Conservation (phyloP, 345 rosid species). For the Gossypium turneri region DNA sequence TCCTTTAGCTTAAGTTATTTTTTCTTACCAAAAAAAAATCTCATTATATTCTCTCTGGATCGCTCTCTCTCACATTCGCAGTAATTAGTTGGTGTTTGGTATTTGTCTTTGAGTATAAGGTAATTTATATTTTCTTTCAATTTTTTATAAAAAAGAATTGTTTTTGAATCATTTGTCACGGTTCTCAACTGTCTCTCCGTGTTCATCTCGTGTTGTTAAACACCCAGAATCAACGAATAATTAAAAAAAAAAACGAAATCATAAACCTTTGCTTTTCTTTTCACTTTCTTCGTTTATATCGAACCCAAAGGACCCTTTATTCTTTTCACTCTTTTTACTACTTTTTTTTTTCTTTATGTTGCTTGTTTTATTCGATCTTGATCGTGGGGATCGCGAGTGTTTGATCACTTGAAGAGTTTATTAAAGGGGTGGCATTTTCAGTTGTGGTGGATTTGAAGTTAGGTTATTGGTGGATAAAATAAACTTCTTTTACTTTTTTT, state of each 20-base stretch:
- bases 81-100: background rate
- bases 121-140: no score
- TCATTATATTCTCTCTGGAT: no score
- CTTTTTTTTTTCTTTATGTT: background rate
- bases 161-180: background rate
- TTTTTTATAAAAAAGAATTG: background rate
- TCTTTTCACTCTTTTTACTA: background rate
- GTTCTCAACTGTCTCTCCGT: constrained; percentile 38
- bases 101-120: background rate
- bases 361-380: constrained; percentile 15
- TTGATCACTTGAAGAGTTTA: constrained; percentile 1
- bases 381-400: background rate
- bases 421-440: constrained; percentile 19
- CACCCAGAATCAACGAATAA: background rate
- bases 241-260: background rate
- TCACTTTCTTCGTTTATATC: background rate
- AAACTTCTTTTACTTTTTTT: no score
- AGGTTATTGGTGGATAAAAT: no score
- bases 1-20: no score
- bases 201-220: constrained; percentile 50
- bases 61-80: no score
- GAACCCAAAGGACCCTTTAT: background rate
- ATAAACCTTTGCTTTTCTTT: background rate
- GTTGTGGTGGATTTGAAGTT: background rate
- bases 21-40: no score